Conservation (phyloP, 768 basidiomycete species). For the Erythrobasidium yunnanense region DNA sequence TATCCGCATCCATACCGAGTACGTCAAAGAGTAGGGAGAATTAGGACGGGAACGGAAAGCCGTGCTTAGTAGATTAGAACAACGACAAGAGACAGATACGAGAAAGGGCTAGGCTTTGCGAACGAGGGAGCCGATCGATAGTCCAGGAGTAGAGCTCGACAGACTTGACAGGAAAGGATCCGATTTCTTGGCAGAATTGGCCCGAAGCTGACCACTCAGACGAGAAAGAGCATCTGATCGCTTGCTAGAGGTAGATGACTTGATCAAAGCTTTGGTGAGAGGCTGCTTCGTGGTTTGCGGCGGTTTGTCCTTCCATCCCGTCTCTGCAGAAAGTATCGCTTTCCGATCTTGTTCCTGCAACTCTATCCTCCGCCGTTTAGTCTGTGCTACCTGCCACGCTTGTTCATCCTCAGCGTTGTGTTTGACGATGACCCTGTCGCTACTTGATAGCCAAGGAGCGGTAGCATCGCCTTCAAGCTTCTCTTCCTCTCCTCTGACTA, state of each 20-base stretch:
- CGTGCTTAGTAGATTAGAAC: no score
- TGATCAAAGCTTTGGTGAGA: neutral
- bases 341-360: neutral
- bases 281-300: neutral
- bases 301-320: constrained; percentile 4
- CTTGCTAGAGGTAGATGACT: neutral
- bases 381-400: neutral
- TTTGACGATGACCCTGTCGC: constrained; percentile 5
- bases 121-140: no score
- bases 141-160: no score
- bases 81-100: no score
- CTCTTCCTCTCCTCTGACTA: constrained; percentile 46
- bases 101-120: no score
- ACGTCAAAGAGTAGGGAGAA: no score
- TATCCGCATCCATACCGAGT: no score
- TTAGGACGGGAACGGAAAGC: no score
- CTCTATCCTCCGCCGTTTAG: neutral
- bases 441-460: constrained; percentile 25
- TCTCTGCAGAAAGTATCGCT: neutral
- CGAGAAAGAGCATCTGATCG: neutral
- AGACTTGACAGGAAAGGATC: constrained; percentile 12
- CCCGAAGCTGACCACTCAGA: constrained; percentile 1
- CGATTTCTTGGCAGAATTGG: constrained; percentile 14
- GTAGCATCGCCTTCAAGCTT: constrained; percentile 60
- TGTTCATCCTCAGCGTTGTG: neutral